A percentile compares a stretch with the other conserved stretches of the same genome.
Conservation (phyloP, 495 filamentous ascomycete genomes). For the Podospora tetraspora region DNA sequence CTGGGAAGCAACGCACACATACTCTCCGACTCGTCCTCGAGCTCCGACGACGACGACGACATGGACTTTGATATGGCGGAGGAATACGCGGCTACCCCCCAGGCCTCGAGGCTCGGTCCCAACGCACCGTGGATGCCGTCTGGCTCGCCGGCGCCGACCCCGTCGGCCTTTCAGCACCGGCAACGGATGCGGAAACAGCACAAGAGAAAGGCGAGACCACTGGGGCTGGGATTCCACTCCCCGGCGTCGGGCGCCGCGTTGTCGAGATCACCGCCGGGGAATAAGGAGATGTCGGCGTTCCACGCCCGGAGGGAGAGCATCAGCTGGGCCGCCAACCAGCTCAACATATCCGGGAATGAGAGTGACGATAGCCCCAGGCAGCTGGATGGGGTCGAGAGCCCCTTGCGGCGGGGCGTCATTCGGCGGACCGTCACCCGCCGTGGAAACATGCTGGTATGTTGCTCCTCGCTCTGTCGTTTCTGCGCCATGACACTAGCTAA, state of each 20-base stretch:
- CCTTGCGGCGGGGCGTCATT: constrained; percentile 50
- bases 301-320: constrained; percentile 73
- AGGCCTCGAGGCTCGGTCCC: constrained; percentile 50
- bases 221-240: constrained; percentile 37
- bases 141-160: constrained; percentile 61
- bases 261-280: constrained; percentile 43
- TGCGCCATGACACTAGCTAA: not conserved
- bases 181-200: constrained; percentile 57
- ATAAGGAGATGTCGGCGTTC: constrained; percentile 36
- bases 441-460: constrained; percentile 77
- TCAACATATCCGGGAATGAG: constrained; percentile 74
- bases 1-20: constrained; percentile 78
- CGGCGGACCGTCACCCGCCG: constrained; percentile 73
- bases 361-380: constrained; percentile 67
- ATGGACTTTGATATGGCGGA: constrained; percentile 84
- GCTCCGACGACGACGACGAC: constrained; percentile 67
- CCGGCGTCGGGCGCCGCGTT: constrained; percentile 22
- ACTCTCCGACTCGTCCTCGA: constrained; percentile 71
- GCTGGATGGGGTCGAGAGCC: constrained; percentile 43
- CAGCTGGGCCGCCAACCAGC: constrained; percentile 76
- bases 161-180: constrained; percentile 75
- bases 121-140: constrained; percentile 42
- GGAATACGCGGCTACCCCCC: constrained; percentile 63
- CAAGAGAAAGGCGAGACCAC: constrained; percentile 34
- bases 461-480: constrained; percentile 62